Conservation (phyloP, 164 flowering plant species). For the Aristolochia contorta region DNA sequence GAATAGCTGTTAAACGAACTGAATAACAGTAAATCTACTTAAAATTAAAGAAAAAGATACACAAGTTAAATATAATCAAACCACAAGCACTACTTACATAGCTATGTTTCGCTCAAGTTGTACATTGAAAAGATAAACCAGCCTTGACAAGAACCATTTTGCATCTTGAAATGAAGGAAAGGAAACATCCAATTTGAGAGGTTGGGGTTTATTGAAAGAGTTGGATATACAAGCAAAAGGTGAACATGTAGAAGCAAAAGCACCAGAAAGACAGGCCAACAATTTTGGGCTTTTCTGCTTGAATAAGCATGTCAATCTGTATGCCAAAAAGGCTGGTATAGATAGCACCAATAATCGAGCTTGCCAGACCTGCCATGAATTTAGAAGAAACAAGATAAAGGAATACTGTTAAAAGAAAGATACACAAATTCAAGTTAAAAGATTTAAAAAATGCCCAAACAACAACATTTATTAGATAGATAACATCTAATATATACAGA, state of each 20-base stretch:
- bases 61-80: not conserved
- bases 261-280: conserved; percentile 15
- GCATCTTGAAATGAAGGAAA: conserved; percentile 69
- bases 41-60: not conserved
- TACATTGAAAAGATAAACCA: conserved; percentile 68
- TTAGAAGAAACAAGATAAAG: no score
- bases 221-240: conserved; percentile 78
- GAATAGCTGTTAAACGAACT: not conserved
- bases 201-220: conserved; percentile 63
- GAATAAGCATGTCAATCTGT: no score
- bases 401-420: no score
- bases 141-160: conserved; percentile 57
- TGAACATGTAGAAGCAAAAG: conserved; percentile 23
- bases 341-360: no score
- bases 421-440: no score
- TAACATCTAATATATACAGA: no score
- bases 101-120: conserved; percentile 83
- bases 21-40: not conserved
- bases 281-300: not conserved
- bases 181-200: conserved; percentile 76
- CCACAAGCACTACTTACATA: conserved; percentile 40
- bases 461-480: no score
- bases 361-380: no score
- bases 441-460: no score
- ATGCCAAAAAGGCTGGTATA: no score